These are phyloP conservation scores for Liriodendron chinense DNA, from an alignment of 164 flowering plant species.

Conservation along the genomic window DNA sequence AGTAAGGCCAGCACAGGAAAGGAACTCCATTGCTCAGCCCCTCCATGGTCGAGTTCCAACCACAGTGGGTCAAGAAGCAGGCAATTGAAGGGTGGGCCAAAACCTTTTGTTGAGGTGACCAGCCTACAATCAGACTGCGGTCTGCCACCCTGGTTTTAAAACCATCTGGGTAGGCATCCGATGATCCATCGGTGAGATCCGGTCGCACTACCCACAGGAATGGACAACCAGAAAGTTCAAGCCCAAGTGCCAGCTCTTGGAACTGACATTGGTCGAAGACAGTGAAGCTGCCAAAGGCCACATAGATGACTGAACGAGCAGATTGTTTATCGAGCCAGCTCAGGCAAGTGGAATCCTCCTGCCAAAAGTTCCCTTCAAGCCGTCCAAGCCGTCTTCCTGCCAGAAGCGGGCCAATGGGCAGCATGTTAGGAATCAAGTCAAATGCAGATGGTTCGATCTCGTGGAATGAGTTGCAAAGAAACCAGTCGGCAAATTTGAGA, in stretches of 20 bases:
- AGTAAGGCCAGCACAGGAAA: constrained; percentile 25
- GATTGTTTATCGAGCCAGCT: constrained; percentile 4
- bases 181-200: not conserved
- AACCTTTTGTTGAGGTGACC: constrained; percentile 24
- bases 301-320: not conserved
- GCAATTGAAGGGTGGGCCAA: constrained; percentile 23
- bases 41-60: constrained; percentile 24
- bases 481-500: constrained; percentile 13
- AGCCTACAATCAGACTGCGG: not conserved
- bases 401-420: constrained; percentile 4
- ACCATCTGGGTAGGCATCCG: constrained; percentile 2
- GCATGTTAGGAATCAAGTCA: not conserved
- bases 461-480: constrained; percentile 37
- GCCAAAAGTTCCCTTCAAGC: not conserved
- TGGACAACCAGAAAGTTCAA: not conserved
- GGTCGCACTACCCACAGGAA: constrained; percentile 1
- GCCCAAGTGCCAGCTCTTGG: not conserved
- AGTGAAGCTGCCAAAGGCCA: not conserved
- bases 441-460: constrained; percentile 27
- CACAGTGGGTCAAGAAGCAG: constrained; percentile 19
- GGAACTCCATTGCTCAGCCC: constrained; percentile 14
- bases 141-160: not conserved
- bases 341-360: constrained; percentile 7
- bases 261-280: not conserved
- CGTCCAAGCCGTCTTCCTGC: not conserved